Base-by-base conservation (phyloP, 108 stramenopile genomes). In the Tribonema minus region DNA sequence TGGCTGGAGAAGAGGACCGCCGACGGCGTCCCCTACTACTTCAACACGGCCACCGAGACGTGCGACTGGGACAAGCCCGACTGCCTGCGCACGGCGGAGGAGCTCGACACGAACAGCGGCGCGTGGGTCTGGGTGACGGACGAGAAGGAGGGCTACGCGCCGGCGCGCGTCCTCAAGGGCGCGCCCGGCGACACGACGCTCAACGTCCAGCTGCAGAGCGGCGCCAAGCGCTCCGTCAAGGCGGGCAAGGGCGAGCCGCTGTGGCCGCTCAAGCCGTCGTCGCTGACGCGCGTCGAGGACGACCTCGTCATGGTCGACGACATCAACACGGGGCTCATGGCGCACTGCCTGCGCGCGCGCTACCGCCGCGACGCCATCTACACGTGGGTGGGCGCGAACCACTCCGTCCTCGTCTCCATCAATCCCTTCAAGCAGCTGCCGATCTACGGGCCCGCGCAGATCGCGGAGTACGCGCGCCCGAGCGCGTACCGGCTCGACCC, bases 371-470 rank as follows among this genome's bases (percentile, higher is more conserved):
- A 83, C 46, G 3, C 39, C 34, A 95, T 97, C 58, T 97, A 97
- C 84, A 95, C 94, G 5, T 84, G 89, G 62, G 93, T 94, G 7
- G 96, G 97, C 12, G 90, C 93, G 61, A 92, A 73, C 72, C 72
- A 73, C 41, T 64, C 72, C 68, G 78, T 98, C 37, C 87, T 98
- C 34, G 77, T 98, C 74, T 92, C 95, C 2, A 86, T 95, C 54
- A 96, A 96, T 84, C 95, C 97, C 32, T 98, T 93, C 90, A 92
- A 93, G 86, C 79, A 76, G 32, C 92, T 94, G 88, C 90, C 89
- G 64, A 81, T 95, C 36, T 95, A 95, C 70, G 79, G 81, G 9
- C 67, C 82, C n/a, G 88, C 86, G 27, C 88, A 85, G 33, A 93
- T 94, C 90, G 90, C 91, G 41, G 62, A 75, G 58, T 95, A 94